A percentile compares a stretch with the other conserved stretches of the same genome.
phyloP scores from a whole-genome alignment of 2,329 filamentous ascomycete species.

The Cyanodermella asteris region DNA sequence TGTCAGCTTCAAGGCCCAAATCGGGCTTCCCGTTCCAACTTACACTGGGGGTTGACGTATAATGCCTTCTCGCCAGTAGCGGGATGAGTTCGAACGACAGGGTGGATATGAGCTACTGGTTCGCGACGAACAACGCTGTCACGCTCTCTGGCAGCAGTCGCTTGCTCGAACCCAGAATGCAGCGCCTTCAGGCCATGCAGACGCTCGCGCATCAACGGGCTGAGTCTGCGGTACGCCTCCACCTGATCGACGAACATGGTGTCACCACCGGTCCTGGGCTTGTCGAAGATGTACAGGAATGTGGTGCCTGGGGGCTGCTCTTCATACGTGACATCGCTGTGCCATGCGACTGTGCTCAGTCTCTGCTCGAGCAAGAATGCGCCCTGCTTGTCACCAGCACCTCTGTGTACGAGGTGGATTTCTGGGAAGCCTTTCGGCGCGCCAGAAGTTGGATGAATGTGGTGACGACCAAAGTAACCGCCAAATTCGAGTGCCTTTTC shows the following conservation, averaged over 20 bases:
- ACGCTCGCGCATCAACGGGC: slow-evolving; percentile 55
- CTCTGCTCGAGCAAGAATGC: slow-evolving; percentile 43
- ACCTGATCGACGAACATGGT: slow-evolving; percentile 63
- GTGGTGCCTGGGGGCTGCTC: slow-evolving; percentile 74
- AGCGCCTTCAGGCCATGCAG: slow-evolving; percentile 61
- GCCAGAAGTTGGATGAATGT: slow-evolving; percentile 62
- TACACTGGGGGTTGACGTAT: slow-evolving; percentile 65
- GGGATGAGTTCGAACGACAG: slow-evolving; percentile 61
- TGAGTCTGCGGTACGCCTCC: slow-evolving; percentile 62
- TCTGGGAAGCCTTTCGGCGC: slow-evolving; percentile 52
- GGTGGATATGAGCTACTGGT: slow-evolving; percentile 52
- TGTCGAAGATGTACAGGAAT: slow-evolving; percentile 73
- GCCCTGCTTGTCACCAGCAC: slow-evolving; percentile 38
- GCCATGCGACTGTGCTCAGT: slow-evolving; percentile 70
- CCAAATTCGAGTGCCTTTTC: slow-evolving; percentile 46
- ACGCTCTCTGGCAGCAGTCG: slow-evolving; percentile 17
- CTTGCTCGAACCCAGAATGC: slow-evolving; percentile 70
- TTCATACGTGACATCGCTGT: slow-evolving; percentile 76
- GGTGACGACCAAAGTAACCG: slow-evolving; percentile 57
- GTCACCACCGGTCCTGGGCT: slow-evolving; percentile 58
- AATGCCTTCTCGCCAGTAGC: slow-evolving; percentile 66
- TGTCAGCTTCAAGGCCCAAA: slow-evolving; percentile 9
- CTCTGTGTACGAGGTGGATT: slow-evolving; percentile 58
- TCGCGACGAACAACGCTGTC: slow-evolving; percentile 55
- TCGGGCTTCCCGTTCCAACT: slow-evolving; percentile 13